These are phyloP conservation scores for Cyclotella baltica DNA, from an alignment of 108 stramenopile genomes.

Conservation along the genomic window DNA sequence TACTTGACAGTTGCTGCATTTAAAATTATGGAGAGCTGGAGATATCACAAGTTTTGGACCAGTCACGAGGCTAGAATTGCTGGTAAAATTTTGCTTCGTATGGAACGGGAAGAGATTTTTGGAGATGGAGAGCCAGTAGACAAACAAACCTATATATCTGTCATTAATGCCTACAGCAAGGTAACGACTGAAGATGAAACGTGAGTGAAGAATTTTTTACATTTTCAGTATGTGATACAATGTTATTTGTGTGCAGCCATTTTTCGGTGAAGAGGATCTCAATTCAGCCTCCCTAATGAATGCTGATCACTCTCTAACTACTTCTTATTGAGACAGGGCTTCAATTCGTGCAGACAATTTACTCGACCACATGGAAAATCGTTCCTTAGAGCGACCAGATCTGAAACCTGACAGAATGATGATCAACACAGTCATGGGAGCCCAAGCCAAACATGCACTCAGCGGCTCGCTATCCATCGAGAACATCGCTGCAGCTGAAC, in stretches of 20 bases:
- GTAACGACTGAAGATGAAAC: slow-evolving; percentile 1
- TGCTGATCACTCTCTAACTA: not conserved
- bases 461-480: not conserved
- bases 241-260: too few species aligned
- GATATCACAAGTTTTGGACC: not conserved
- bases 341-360: slow-evolving; percentile 8
- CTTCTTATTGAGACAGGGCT: not conserved
- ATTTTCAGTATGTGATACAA: too few species aligned
- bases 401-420: not conserved
- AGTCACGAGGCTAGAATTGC: not conserved
- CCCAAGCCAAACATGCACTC: not conserved
- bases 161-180: slow-evolving; percentile 4
- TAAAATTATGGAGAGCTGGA: not conserved
- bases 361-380: slow-evolving; percentile 3
- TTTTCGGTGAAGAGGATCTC: too few species aligned
- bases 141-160: not conserved
- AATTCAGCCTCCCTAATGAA: too few species aligned
- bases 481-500: not conserved
- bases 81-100: slow-evolving; percentile 3
- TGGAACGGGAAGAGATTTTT: not conserved
- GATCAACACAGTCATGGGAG: slow-evolving; percentile 10
- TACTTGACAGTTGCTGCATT: not conserved
- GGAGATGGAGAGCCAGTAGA: not conserved
- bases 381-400: not conserved
- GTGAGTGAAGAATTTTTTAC: not conserved